Evolutionary conservation across 345 rosid genomes (phyloP).

Genomic region (Gossypium raimondii): DNA sequence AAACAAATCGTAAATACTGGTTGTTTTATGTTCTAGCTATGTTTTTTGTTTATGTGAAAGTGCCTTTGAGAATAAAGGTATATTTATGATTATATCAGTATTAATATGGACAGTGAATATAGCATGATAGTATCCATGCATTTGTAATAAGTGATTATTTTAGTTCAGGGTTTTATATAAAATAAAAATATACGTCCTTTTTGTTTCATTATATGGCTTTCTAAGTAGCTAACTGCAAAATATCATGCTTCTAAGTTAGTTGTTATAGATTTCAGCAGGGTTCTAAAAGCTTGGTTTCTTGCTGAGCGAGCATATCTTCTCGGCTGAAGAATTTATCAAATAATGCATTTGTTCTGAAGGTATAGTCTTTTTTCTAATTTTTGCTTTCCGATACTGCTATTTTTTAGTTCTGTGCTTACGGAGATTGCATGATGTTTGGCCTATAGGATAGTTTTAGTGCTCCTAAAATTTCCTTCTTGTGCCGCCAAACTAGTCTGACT

Average conservation of each 20-base stretch:
- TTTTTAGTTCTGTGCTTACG: no score
- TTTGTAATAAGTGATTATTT: neutral
- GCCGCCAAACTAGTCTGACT: no score
- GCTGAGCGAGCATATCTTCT: neutral
- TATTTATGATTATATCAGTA: neutral
- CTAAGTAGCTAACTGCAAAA: neutral
- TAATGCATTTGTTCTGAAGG: neutral
- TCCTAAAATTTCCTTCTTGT: no score
- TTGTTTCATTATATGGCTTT: no score
- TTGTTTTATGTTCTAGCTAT: neutral
- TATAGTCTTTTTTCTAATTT: neutral
- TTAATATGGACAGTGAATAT: neutral
- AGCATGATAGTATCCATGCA: neutral
- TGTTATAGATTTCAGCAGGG: constrained; percentile 33
- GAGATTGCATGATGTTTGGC: no score
- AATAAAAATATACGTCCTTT: no score
- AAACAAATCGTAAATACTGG: neutral
- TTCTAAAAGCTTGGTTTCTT: neutral
- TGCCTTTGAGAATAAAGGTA: neutral
- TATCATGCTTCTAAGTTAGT: constrained; percentile 7
- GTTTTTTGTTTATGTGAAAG: neutral
- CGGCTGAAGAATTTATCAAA: neutral
- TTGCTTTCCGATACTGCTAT: neutral
- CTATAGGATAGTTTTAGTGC: no score
- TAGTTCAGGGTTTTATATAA: no score